Evolutionary conservation across 371 early-diverging fungal genomes (phyloP).

Genomic region (Apophysomyces elegans): DNA sequence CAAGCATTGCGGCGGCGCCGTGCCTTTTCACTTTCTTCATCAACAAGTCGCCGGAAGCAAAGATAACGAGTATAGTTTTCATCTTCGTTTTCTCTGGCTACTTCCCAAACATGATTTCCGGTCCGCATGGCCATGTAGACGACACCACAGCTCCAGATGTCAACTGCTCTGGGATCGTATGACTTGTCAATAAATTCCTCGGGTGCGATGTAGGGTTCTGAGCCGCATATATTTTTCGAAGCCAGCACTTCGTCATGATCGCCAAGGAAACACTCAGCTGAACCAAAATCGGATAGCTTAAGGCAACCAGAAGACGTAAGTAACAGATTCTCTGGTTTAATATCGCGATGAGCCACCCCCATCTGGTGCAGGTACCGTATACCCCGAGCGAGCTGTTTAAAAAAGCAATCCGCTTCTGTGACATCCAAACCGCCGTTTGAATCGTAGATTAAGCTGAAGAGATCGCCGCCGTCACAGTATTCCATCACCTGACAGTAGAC

Average conservation of each 20-base stretch:
- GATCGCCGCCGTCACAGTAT: slow-evolving; percentile 70
- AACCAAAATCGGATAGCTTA: slow-evolving; percentile 90
- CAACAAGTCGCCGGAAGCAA: slow-evolving; percentile 14
- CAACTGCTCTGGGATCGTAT: slow-evolving; percentile 44
- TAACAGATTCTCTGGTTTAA: slow-evolving; percentile 83
- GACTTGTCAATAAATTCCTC: slow-evolving; percentile 39
- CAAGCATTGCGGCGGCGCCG: slow-evolving; percentile 34
- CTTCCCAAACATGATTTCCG: slow-evolving; percentile 39
- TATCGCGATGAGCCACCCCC: slow-evolving; percentile 66
- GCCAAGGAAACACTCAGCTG: slow-evolving; percentile 46
- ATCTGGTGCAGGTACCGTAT: slow-evolving; percentile 55
- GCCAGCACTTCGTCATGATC: slow-evolving; percentile 33
- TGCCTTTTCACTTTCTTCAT: slow-evolving; percentile 17
- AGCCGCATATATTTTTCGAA: slow-evolving; percentile 56
- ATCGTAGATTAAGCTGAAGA: slow-evolving; percentile 58
- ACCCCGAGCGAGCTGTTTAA: slow-evolving; percentile 61
- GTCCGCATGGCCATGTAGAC: slow-evolving; percentile 43
- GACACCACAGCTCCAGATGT: slow-evolving; percentile 49
- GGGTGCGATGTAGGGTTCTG: slow-evolving; percentile 65
- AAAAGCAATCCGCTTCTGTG: slow-evolving; percentile 57
- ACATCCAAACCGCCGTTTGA: slow-evolving; percentile 68
- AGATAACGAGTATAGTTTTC: slow-evolving; percentile 30
- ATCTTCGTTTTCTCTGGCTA: slow-evolving; percentile 35
- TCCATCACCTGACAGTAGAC: slow-evolving; percentile 75
- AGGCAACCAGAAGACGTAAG: slow-evolving; percentile 77